phyloP scores from a whole-genome alignment of 164 flowering plant species.

The Liquidambar formosana region DNA sequence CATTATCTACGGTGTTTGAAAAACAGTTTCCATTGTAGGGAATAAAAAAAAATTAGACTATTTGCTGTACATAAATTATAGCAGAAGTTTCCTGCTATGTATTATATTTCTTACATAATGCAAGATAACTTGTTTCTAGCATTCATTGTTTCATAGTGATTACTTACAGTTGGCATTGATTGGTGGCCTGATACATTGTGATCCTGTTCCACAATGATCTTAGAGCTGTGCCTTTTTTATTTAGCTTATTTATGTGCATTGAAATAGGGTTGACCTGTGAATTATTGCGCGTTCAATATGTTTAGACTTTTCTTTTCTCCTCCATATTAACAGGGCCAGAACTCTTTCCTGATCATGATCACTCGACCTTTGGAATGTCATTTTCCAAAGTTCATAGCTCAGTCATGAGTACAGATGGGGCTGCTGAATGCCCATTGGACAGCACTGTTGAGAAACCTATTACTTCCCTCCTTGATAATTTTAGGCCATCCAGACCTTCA shows the following conservation, averaged over 20 bases:
- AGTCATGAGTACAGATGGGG: slow-evolving; percentile 9
- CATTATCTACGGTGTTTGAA: no score
- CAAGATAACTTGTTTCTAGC: no score
- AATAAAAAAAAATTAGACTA: no score
- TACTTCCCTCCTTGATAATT: slow-evolving; percentile 8
- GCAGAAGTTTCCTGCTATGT: no score
- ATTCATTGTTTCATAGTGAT: no score
- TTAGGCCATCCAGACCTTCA: slow-evolving; percentile 14
- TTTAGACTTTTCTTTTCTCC: neutral
- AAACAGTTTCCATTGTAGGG: no score
- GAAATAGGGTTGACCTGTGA: neutral
- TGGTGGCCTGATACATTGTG: no score
- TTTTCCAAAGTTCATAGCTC: neutral
- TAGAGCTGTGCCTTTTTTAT: neutral
- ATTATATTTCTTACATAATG: no score
- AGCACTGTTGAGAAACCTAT: slow-evolving; percentile 13
- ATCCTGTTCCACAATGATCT: no score
- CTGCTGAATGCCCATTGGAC: slow-evolving; percentile 18
- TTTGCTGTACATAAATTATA: no score
- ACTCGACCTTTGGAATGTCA: neutral
- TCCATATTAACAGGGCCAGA: slow-evolving; percentile 6
- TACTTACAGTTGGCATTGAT: no score
- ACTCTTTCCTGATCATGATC: slow-evolving; percentile 18
- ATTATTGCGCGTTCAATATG: neutral
- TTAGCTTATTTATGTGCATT: neutral